phyloP scores from a whole-genome alignment of 1,284 basidiomycete species.

The Apiotrichum montevideense region DNA sequence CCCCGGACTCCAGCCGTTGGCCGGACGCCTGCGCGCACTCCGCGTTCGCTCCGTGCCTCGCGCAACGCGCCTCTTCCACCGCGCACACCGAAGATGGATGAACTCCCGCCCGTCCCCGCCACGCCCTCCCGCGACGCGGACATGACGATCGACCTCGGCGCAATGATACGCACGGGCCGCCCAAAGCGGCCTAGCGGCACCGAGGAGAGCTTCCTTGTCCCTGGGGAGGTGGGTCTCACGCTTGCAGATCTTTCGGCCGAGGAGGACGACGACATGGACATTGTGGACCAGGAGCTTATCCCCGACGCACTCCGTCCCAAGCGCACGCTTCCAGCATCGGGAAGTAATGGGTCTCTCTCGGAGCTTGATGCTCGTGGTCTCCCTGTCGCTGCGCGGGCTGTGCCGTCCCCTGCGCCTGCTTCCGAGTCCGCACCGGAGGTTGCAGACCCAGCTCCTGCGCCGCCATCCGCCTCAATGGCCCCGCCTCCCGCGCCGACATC shows the following conservation, averaged over 20 bases:
- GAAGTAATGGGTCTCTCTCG: background rate
- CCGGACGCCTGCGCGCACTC: background rate
- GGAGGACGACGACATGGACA: background rate
- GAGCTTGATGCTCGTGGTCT: background rate
- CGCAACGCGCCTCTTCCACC: background rate
- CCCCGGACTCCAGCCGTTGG: background rate
- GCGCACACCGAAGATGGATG: background rate
- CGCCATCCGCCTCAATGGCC: too few relatives aligned
- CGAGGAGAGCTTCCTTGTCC: slow-evolving; percentile 36
- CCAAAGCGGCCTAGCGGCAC: slow-evolving; percentile 31
- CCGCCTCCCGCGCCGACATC: too few relatives aligned
- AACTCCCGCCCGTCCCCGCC: too few relatives aligned
- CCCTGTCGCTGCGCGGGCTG: background rate
- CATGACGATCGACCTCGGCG: slow-evolving; percentile 31
- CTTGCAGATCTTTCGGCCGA: slow-evolving; percentile 11
- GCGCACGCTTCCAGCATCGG: background rate
- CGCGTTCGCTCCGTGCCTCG: background rate
- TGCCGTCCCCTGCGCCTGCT: background rate
- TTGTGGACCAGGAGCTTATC: background rate
- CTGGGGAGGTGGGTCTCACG: background rate
- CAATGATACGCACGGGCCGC: slow-evolving; percentile 28
- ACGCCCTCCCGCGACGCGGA: slow-evolving; percentile 9
- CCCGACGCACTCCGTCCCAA: background rate
- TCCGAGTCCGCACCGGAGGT: background rate
- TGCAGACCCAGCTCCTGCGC: too few relatives aligned